Percentiles rank a stretch among this genome's conserved stretches.
Conservation (phyloP, 2,329 filamentous ascomycete species). For the Aspergillus melleus region DNA sequence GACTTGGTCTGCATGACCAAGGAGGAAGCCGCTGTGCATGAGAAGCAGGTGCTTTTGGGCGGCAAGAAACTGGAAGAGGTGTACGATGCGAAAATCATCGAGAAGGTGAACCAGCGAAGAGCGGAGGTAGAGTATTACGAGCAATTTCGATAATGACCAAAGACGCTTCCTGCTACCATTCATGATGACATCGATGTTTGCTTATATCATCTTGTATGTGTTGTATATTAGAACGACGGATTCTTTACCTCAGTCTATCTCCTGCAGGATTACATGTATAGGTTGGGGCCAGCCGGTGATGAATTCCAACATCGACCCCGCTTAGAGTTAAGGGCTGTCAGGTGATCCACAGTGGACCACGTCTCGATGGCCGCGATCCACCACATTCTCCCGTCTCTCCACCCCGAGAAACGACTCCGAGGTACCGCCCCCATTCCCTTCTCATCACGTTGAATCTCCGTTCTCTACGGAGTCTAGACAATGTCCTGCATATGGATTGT, state of each 20-base stretch:
- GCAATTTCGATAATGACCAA: constrained; percentile 45
- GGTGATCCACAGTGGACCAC: no score
- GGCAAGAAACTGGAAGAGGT: constrained; percentile 68
- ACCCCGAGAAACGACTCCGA: no score
- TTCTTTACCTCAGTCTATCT: neutral
- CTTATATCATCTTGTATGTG: neutral
- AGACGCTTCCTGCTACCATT: neutral
- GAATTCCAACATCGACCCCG: no score
- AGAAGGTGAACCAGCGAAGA: constrained; percentile 65
- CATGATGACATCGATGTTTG: neutral
- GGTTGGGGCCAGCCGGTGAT: no score
- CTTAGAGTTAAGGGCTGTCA: no score
- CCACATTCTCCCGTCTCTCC: no score
- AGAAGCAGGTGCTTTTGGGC: constrained; percentile 73
- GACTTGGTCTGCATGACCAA: constrained; percentile 91
- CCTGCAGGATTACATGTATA: no score
- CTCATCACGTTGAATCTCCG: no score
- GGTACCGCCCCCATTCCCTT: no score
- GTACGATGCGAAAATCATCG: constrained; percentile 69
- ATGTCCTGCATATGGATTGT: no score
- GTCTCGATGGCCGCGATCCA: no score
- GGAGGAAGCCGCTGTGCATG: constrained; percentile 79
- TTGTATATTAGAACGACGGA: neutral
- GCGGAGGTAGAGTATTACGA: constrained; percentile 63
- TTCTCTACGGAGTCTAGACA: no score